Conservation (phyloP, 2,329 filamentous ascomycete species). For the Alternaria tenuissima region DNA sequence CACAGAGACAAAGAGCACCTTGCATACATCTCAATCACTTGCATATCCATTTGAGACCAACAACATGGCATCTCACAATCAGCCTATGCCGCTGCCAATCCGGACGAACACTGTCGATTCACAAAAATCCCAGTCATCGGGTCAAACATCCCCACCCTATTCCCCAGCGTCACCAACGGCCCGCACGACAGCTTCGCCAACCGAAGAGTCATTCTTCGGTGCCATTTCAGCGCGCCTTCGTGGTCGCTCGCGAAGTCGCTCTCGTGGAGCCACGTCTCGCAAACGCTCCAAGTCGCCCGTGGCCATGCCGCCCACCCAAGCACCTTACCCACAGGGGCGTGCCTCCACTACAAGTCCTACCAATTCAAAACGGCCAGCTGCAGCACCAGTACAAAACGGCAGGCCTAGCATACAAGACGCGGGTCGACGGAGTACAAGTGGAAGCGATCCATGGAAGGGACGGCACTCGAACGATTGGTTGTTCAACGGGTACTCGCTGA, state of each 20-base stretch:
- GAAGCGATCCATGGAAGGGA: slow-evolving; percentile 48
- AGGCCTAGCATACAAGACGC: slow-evolving; percentile 36
- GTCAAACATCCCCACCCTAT: slow-evolving; percentile 31
- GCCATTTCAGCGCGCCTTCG: slow-evolving; percentile 46
- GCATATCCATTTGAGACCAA: background rate
- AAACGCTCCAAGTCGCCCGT: slow-evolving; percentile 45
- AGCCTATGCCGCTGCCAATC: slow-evolving; percentile 41
- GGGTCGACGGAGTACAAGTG: slow-evolving; percentile 38
- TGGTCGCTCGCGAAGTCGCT: slow-evolving; percentile 46
- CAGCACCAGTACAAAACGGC: slow-evolving; percentile 25
- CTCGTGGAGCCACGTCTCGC: slow-evolving; percentile 31
- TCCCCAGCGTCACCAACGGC: slow-evolving; percentile 35
- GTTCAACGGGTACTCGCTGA: slow-evolving; percentile 50
- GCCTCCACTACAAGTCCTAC: slow-evolving; percentile 15
- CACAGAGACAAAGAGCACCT: slow-evolving; percentile 12
- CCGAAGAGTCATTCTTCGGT: slow-evolving; percentile 48
- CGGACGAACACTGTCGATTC: slow-evolving; percentile 43
- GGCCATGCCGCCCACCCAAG: slow-evolving; percentile 38
- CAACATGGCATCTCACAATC: slow-evolving; percentile 37
- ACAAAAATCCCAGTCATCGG: slow-evolving; percentile 35
- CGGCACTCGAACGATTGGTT: slow-evolving; percentile 52
- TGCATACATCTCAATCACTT: background rate
- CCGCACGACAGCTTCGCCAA: slow-evolving; percentile 30
- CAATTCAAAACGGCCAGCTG: slow-evolving; percentile 18
- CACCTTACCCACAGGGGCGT: slow-evolving; percentile 11